phyloP scores from a whole-genome alignment of 1,284 basidiomycete genomes.

The Heterobasidion annosum region DNA sequence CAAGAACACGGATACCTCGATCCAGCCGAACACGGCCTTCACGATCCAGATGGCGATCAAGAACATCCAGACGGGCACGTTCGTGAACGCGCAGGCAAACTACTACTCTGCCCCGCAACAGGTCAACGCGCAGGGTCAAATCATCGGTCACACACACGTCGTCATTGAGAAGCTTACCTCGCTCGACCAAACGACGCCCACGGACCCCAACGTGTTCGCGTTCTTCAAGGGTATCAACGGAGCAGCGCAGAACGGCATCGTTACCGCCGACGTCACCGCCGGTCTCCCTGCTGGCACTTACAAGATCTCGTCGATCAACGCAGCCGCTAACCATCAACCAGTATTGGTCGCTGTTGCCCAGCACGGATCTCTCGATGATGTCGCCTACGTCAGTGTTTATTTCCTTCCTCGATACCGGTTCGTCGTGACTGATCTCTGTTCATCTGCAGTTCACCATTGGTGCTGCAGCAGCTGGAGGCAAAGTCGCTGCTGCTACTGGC shows the following conservation, averaged over 20 bases:
- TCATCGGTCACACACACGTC: slow-evolving; percentile 57
- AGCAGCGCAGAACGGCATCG: slow-evolving; percentile 36
- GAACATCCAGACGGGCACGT: slow-evolving; percentile 42
- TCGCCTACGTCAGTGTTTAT: slow-evolving; percentile 42
- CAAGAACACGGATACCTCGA: slow-evolving; percentile 26
- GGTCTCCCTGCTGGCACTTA: slow-evolving; percentile 54
- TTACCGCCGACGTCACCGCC: slow-evolving; percentile 45
- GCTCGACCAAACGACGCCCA: slow-evolving; percentile 41
- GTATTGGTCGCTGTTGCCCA: slow-evolving; percentile 43
- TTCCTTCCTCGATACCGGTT: background rate
- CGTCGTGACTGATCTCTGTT: background rate
- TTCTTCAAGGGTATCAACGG: slow-evolving; percentile 65
- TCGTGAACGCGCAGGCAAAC: slow-evolving; percentile 43
- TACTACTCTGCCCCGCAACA: slow-evolving; percentile 53
- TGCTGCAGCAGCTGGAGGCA: slow-evolving; percentile 8
- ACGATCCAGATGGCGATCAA: slow-evolving; percentile 38
- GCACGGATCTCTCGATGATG: slow-evolving; percentile 55
- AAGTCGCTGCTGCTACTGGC: slow-evolving; percentile 6
- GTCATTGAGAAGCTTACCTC: slow-evolving; percentile 50
- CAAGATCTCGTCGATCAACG: slow-evolving; percentile 41
- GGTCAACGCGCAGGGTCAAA: slow-evolving; percentile 42
- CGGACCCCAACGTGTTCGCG: slow-evolving; percentile 48
- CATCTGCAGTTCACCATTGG: slow-evolving; percentile 38
- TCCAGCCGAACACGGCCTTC: slow-evolving; percentile 38
- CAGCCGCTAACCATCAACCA: slow-evolving; percentile 56